Evolutionary conservation across 176 grass and related monocot genomes (phyloP).

Genomic region (Saccharum spontaneum): DNA sequence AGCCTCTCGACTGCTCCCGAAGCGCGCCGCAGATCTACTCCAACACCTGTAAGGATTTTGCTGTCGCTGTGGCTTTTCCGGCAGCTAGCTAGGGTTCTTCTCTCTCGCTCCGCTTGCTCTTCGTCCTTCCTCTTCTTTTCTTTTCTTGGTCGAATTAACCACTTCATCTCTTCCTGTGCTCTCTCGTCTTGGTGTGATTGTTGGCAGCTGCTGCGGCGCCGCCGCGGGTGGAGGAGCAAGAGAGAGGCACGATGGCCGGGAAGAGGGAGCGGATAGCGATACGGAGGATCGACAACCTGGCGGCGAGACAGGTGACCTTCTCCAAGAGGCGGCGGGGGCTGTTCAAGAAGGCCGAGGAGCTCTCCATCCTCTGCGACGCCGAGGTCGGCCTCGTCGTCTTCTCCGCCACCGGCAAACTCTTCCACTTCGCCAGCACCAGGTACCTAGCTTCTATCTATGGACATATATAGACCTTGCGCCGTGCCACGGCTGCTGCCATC

Average conservation of each 20-base stretch:
- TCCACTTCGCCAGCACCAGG: constrained; percentile 62
- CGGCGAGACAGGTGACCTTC: constrained; percentile 85
- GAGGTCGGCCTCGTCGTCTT: constrained; percentile 82
- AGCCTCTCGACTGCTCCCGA: not conserved
- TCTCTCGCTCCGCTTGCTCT: not conserved
- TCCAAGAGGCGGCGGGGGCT: constrained; percentile 77
- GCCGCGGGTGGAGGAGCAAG: not conserved
- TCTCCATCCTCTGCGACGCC: constrained; percentile 79
- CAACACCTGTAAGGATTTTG: constrained; percentile 32
- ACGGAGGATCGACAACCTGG: constrained; percentile 67
- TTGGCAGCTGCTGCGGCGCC: not conserved
- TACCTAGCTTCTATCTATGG: constrained; percentile 10
- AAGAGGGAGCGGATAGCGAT: constrained; percentile 80
- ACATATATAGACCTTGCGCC: not conserved
- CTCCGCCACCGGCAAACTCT: constrained; percentile 77
- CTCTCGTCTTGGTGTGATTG: not conserved
- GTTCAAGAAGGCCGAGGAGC: constrained; percentile 88
- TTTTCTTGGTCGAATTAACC: not conserved
- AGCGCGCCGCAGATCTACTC: constrained; percentile 33
- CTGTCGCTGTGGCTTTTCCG: not conserved
- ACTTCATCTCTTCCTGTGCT: not conserved
- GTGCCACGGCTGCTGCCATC: not conserved
- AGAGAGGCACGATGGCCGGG: constrained; percentile 29
- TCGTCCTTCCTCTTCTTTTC: not conserved
- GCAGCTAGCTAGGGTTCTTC: constrained; percentile 36